These are phyloP conservation scores for Cicer chorassanicum DNA, from an alignment of 306 rosid species.

Conservation along the genomic window DNA sequence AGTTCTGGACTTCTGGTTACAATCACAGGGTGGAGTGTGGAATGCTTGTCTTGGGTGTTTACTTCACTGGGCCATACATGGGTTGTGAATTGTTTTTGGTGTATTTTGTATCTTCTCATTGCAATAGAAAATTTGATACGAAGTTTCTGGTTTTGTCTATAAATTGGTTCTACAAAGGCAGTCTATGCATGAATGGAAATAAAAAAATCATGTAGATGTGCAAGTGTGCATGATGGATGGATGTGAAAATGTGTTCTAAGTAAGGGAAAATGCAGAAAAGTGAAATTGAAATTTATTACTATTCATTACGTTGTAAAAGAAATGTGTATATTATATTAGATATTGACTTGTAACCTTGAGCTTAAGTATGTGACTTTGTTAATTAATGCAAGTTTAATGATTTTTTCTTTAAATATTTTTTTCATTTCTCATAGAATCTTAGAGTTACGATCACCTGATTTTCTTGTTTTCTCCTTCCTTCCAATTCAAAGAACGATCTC, in stretches of 20 bases:
- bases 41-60: too few relatives aligned
- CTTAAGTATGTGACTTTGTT: neutral
- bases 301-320: neutral
- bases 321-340: neutral
- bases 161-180: neutral
- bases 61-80: too few relatives aligned
- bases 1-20: too few relatives aligned
- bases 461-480: constrained; percentile 6
- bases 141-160: too few relatives aligned
- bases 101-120: too few relatives aligned
- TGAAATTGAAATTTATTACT: constrained; percentile 9
- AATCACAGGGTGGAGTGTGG: too few relatives aligned
- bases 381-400: neutral
- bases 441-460: neutral
- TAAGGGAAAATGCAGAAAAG: neutral
- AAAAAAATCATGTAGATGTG: neutral
- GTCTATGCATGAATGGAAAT: neutral
- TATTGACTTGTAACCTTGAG: neutral
- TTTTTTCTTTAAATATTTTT: neutral
- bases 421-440: neutral
- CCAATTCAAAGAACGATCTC: neutral
- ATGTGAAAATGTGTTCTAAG: neutral
- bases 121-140: too few relatives aligned
- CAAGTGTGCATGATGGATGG: neutral
- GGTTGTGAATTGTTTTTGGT: too few relatives aligned